phyloP scores from a whole-genome alignment of 441 rosid species.

The Arabidopsis lyrata region DNA sequence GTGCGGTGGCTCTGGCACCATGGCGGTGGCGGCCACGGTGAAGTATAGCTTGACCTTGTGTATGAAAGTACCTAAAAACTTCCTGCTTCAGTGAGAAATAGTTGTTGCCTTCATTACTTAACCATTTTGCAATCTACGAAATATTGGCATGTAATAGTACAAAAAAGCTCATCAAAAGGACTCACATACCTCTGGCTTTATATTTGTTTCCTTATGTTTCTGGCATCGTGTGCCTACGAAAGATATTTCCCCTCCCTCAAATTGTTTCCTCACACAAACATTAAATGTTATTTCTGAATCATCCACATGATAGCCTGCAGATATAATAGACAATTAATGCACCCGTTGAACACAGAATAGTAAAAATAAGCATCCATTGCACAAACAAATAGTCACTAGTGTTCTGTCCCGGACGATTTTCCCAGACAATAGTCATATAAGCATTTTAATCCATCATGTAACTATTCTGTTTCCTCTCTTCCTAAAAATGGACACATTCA shows the following conservation, averaged over 20 bases:
- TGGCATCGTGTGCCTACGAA: slow-evolving; percentile 80
- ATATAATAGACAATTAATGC: background rate
- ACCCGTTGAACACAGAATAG: background rate
- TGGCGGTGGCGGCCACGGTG: slow-evolving; percentile 80
- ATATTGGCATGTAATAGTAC: background rate
- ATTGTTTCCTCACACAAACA: slow-evolving; percentile 81
- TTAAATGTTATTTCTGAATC: slow-evolving; percentile 88
- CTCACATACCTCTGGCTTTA: slow-evolving; percentile 65
- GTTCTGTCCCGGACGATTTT: background rate
- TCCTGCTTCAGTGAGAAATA: slow-evolving; percentile 53
- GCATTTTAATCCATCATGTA: slow-evolving; percentile 8
- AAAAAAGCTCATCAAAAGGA: background rate
- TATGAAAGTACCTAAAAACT: slow-evolving; percentile 62
- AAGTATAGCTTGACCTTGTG: slow-evolving; percentile 75
- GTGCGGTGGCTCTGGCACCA: slow-evolving; percentile 85
- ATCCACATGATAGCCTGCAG: slow-evolving; percentile 76
- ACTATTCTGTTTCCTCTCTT: slow-evolving; percentile 5
- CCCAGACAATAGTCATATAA: slow-evolving; percentile 10
- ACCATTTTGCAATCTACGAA: background rate
- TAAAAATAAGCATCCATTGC: background rate
- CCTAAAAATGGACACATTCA: slow-evolving; percentile 11
- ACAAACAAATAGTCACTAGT: slow-evolving; percentile 1
- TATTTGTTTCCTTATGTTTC: slow-evolving; percentile 68
- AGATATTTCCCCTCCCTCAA: slow-evolving; percentile 77
- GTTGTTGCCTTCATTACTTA: slow-evolving; percentile 17